Conservation (phyloP, 2,329 filamentous ascomycete species). For the Sporothrix pallida region DNA sequence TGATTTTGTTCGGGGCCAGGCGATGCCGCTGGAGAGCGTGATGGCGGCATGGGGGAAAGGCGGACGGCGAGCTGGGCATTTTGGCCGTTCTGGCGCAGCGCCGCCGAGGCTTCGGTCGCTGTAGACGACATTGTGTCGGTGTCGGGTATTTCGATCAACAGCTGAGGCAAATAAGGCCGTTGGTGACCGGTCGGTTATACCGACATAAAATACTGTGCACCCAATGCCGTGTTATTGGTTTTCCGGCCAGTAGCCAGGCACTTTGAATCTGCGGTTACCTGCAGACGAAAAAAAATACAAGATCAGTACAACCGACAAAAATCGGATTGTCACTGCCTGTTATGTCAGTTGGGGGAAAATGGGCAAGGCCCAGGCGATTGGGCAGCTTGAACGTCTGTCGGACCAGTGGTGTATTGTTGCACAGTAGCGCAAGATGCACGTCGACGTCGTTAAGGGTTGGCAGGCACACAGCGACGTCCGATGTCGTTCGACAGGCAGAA, state of each 20-base stretch:
- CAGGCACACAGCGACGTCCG: not conserved
- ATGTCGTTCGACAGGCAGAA: not conserved
- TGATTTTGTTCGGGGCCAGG: conserved; percentile 30
- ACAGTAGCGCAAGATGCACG: conserved; percentile 15
- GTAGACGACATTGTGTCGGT: conserved; percentile 39
- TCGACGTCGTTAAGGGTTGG: not conserved
- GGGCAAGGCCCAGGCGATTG: not conserved
- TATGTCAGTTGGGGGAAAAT: not conserved
- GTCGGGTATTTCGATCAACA: no score
- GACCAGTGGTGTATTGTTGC: not conserved
- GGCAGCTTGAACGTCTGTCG: not conserved
- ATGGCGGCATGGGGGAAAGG: conserved; percentile 36
- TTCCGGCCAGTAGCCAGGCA: conserved; percentile 4
- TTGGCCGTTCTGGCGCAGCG: conserved; percentile 38
- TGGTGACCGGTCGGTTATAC: conserved; percentile 11
- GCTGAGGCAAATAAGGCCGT: not conserved
- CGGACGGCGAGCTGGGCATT: conserved; percentile 41
- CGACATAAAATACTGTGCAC: conserved; percentile 23
- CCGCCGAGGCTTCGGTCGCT: conserved; percentile 35
- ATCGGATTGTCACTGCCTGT: conserved; percentile 9
- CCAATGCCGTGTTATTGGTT: conserved; percentile 24
- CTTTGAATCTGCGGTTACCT: conserved; percentile 1
- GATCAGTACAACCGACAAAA: conserved; percentile 6
- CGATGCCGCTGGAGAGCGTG: conserved; percentile 30
- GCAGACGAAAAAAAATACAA: conserved; percentile 13